Percentiles rank a stretch among this genome's conserved stretches.
These are phyloP conservation scores for Melanogaster broomeanus DNA, from an alignment of 768 basidiomycete genomes.

Conservation along the genomic window DNA sequence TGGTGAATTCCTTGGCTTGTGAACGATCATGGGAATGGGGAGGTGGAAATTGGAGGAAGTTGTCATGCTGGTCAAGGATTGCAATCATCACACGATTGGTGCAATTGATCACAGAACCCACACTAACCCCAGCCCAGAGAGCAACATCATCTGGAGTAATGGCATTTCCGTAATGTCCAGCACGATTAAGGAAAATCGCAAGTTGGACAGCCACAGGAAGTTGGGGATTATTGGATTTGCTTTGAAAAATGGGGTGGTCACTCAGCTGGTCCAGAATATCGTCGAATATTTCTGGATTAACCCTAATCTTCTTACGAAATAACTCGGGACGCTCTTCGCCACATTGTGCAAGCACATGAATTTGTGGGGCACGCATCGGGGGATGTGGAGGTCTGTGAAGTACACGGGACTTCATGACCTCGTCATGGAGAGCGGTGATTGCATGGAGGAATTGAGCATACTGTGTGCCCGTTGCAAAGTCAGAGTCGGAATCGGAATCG, in stretches of 20 bases:
- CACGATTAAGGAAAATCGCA: conserved; percentile 1
- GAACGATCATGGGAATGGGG: background rate
- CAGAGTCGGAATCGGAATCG: too few species aligned
- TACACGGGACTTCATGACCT: too few species aligned
- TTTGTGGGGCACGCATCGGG: background rate
- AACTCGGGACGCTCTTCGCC: background rate
- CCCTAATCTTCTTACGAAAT: background rate
- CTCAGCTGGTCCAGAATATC: background rate
- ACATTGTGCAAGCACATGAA: background rate
- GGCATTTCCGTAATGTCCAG: conserved; percentile 7
- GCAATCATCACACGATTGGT: conserved; percentile 18
- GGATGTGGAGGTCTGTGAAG: too few species aligned
- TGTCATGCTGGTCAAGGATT: conserved; percentile 15
- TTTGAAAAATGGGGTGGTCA: background rate
- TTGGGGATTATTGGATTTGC: background rate
- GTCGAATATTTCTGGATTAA: background rate
- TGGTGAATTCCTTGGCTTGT: too few species aligned
- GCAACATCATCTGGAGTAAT: conserved; percentile 16
- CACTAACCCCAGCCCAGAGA: conserved; percentile 9
- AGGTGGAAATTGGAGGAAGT: conserved; percentile 7
- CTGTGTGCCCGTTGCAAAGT: too few species aligned
- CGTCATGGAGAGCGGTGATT: too few species aligned
- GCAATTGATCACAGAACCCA: conserved; percentile 20
- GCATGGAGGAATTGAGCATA: too few species aligned
- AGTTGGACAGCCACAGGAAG: conserved; percentile 6